Evolutionary conservation across 805 yeast genomes (phyloP), one percentile per base, ranked within the genome.

Genomic region (Ogataea pignaliae): DNA sequence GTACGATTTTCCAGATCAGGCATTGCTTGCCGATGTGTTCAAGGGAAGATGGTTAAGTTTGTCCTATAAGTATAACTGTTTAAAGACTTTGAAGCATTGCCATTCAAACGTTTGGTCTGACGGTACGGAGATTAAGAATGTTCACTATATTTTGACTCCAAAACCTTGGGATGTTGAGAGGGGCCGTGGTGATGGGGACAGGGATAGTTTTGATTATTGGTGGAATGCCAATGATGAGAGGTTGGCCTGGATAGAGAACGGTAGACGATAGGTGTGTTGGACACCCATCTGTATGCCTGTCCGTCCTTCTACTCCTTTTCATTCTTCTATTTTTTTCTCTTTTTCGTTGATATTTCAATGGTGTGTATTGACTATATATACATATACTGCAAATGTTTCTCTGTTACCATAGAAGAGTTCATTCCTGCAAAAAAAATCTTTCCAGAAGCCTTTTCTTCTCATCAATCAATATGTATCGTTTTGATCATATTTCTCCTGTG

Each of bases 1-100:
- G 45, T 79, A 79, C 55, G 73, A 69, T 37, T 79, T 79, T 57
- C 80, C 83, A 2, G 85, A 79, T 60, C 85, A 79, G 60, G 73
- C 76, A 6, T 57, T 79, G 37, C 57, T 79, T 14, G 69, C 78
- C 3, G 85, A 79, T 51, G 75, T 79, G 21, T 79, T 79, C 50
- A 57, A 64, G 36, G 68, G 62, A 34, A 50, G 65, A 16, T 79
- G 85, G 85, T 54, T 75, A 8, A 71, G 78, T 10, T 55, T 79
- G 36, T 69, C 79, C 3, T 76, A 71, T 60, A 70, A 65, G 47
- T 79, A 79, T 60, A 79, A 79, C 50, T 76, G 79, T 26, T 67
- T 79, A 40, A 79, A 79, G 57, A 78, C 84, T 0, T 63, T 79
- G 47, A 65, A 61, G 33, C 36, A 46, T 17, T 57, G 71, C 45